phyloP scores from a whole-genome alignment of 148 eudicot species.

The Tetragonia tetragonoides region DNA sequence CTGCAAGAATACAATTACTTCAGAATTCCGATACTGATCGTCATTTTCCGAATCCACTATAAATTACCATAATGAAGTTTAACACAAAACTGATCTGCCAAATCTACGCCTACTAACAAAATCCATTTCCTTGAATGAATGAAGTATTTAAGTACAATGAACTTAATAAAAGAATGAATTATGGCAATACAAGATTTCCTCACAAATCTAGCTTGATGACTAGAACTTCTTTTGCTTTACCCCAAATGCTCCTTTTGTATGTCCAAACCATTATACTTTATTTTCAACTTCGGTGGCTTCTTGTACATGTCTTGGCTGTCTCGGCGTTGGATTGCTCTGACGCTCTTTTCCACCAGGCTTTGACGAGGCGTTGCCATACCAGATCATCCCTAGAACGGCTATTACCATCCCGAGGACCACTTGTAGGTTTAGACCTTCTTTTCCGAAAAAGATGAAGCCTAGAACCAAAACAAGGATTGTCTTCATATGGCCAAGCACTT shows the following conservation, averaged over 20 bases:
- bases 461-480: slow-evolving; percentile 84
- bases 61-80: slow-evolving; percentile 1
- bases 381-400: slow-evolving; percentile 79
- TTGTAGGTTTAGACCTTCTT: slow-evolving; percentile 73
- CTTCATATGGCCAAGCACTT: slow-evolving; percentile 91
- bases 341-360: slow-evolving; percentile 90
- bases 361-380: slow-evolving; percentile 84
- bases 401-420: slow-evolving; percentile 81
- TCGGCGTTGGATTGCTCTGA: slow-evolving; percentile 42
- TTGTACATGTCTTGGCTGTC: slow-evolving; percentile 44
- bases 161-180: slow-evolving; percentile 10
- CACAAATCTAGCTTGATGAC: neutral
- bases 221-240: neutral
- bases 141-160: neutral
- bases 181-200: neutral
- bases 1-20: too few species aligned
- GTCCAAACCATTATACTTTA: slow-evolving; percentile 17
- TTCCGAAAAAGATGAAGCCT: slow-evolving; percentile 74
- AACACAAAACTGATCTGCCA: neutral
- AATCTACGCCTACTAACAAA: slow-evolving; percentile 1
- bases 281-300: slow-evolving; percentile 51
- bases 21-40: too few species aligned
- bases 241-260: neutral
- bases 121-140: neutral
- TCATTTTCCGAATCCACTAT: neutral